A percentile compares a stretch with the other conserved stretches of the same genome.
Evolutionary conservation across 257 asterid genomes (phyloP).

Genomic region (Thymus mandschuricus): DNA sequence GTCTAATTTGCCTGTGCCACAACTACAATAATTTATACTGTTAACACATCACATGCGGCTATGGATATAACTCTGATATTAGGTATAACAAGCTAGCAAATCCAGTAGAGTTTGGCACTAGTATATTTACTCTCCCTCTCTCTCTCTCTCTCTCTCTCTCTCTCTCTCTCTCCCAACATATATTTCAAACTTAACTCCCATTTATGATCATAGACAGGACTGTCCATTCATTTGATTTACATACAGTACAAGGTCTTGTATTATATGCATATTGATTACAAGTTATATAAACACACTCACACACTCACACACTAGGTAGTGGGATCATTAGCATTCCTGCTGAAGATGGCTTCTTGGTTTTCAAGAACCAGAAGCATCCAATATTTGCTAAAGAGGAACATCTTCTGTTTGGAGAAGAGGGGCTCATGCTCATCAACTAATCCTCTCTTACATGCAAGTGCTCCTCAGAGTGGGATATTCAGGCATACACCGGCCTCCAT

Average conservation of each 20-base stretch:
- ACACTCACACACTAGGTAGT: background rate
- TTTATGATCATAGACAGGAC: conserved; percentile 7
- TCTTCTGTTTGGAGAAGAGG: conserved; percentile 19
- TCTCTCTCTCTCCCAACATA: background rate
- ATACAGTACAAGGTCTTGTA: conserved; percentile 1
- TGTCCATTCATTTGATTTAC: conserved; percentile 3
- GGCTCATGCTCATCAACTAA: background rate
- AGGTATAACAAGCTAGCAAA: background rate
- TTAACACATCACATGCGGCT: background rate
- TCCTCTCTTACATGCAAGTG: conserved; percentile 19
- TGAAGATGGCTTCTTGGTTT: conserved; percentile 53
- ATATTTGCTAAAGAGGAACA: conserved; percentile 39
- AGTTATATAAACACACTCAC: background rate
- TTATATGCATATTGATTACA: background rate
- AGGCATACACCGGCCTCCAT: conserved; percentile 27
- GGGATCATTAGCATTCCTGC: background rate
- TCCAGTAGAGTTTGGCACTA: conserved; percentile 23
- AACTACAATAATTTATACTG: background rate
- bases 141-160: background rate
- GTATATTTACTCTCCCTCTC: background rate
- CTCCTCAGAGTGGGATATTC: conserved; percentile 19
- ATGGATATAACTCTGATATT: background rate
- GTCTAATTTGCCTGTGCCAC: background rate
- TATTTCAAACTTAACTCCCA: background rate
- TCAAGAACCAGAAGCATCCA: conserved; percentile 53